Evolutionary conservation across 306 rosid genomes (phyloP), one percentile per base, ranked within the genome.

Genomic region (Alnus rubra): DNA sequence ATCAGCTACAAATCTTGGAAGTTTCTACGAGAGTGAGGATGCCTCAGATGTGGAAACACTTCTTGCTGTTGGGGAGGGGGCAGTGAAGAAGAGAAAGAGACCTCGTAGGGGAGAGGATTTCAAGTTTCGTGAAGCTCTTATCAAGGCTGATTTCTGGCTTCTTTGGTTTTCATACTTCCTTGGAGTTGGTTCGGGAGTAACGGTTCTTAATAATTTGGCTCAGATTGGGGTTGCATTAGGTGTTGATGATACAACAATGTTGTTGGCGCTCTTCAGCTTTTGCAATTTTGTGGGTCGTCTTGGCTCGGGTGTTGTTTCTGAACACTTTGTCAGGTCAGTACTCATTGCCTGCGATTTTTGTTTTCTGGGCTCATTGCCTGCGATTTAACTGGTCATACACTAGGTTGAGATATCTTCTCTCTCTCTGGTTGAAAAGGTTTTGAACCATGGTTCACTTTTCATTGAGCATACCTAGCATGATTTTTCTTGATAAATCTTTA

Each of bases 141-240:
- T 90, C 78, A 94, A 92, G 87, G 97, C 97, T 53, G 98, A 94
- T 83, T 94, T 94, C 79, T 94, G 98, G 98, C 88, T 94, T 78
- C 93, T 90, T 75, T 92, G 97, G 97, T 76, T 88, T 87, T 74
- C 83, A 69, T 92, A 86, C 76, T 92, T 91, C 82, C 80, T 94
- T 12, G 97, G 91, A 50, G 93, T 86, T 52, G 97, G 97, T 56
- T 62, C 97, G 0, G 97, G 98, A 58, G 80, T 94, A 48, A 92
- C 98, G 1, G 91, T 90, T 72, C 93, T 94, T 69, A 94, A 94
- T 76, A 94, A 94, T 81, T 78, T 94, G 85, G 92, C 94, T 82
- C 98, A 92, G 81, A 94, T 92, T 83, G 97, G 97, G 80, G 80
- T 85, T 76, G 81, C 98, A 54, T 84, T 88, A 60, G 98, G 97